Conservation (phyloP, 495 filamentous ascomycete species). For the Lepidopterella palustris region DNA sequence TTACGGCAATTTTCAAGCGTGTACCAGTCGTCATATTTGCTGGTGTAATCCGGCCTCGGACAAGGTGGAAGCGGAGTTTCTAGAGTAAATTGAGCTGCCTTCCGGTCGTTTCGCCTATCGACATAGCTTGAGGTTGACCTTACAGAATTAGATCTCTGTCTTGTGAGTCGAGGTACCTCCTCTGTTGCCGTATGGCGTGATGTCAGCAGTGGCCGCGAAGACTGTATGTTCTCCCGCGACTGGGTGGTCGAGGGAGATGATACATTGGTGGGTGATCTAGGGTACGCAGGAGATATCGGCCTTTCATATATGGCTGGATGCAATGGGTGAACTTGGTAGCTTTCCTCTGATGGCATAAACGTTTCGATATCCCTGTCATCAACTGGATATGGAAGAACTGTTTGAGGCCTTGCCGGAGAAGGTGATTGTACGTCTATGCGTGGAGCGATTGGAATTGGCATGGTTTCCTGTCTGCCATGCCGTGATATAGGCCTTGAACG, state of each 20-base stretch:
- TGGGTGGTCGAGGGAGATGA: constrained; percentile 10
- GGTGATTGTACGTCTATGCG: constrained; percentile 23
- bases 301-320: background rate
- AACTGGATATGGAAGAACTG: constrained; percentile 23
- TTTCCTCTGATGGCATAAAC: constrained; percentile 24
- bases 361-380: constrained; percentile 15
- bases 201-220: constrained; percentile 4
- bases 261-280: constrained; percentile 6
- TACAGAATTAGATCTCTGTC: constrained; percentile 13
- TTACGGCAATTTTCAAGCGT: constrained; percentile 50
- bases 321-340: constrained; percentile 19
- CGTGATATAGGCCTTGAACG: constrained; percentile 12
- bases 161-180: constrained; percentile 12
- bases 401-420: constrained; percentile 18
- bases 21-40: constrained; percentile 58
- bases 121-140: constrained; percentile 23
- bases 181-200: constrained; percentile 11
- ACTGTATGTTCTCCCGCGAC: constrained; percentile 6
- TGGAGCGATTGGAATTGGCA: constrained; percentile 19
- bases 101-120: constrained; percentile 11
- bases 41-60: constrained; percentile 44
- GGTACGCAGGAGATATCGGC: constrained; percentile 3
- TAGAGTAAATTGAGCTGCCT: background rate
- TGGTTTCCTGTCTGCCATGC: constrained; percentile 12
- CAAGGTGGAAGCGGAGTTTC: constrained; percentile 45